These are phyloP conservation scores for Metroxylon sagu DNA, from an alignment of 176 grass and related monocot species.

Conservation along the genomic window DNA sequence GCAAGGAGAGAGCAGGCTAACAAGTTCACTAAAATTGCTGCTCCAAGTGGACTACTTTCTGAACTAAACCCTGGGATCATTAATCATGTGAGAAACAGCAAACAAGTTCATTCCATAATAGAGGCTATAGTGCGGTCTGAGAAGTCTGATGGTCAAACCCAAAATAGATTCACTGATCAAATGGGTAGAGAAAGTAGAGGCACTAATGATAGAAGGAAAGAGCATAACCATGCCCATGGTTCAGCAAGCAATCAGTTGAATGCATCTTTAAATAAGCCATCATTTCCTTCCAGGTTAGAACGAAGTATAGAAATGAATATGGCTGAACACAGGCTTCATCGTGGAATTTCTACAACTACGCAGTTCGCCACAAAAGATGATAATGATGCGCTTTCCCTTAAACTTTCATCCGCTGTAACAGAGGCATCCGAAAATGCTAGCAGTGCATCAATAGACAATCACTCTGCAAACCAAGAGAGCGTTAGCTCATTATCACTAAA, in stretches of 20 bases:
- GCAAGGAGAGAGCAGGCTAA: constrained; percentile 45
- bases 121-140: constrained; percentile 76
- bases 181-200: constrained; percentile 2
- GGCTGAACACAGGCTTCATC: constrained; percentile 3
- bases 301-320: constrained; percentile 2
- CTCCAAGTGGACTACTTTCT: constrained; percentile 88
- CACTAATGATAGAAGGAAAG: constrained; percentile 6
- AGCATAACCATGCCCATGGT: constrained; percentile 1
- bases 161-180: constrained; percentile 4
- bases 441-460: constrained; percentile 34
- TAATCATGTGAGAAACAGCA: constrained; percentile 97
- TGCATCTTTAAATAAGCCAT: not conserved
- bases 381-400: constrained; percentile 37
- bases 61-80: constrained; percentile 96
- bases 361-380: not conserved
- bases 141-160: constrained; percentile 35
- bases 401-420: constrained; percentile 51
- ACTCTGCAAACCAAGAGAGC: constrained; percentile 44
- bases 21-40: constrained; percentile 61
- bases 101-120: constrained; percentile 97
- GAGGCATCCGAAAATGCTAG: constrained; percentile 35
- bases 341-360: constrained; percentile 2
- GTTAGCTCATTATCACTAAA: constrained; percentile 64
- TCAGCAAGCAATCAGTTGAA: not conserved
- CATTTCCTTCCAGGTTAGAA: constrained; percentile 1